Base-by-base conservation (phyloP, 2,329 filamentous ascomycete species). In the Epichloe sibirici region DNA sequence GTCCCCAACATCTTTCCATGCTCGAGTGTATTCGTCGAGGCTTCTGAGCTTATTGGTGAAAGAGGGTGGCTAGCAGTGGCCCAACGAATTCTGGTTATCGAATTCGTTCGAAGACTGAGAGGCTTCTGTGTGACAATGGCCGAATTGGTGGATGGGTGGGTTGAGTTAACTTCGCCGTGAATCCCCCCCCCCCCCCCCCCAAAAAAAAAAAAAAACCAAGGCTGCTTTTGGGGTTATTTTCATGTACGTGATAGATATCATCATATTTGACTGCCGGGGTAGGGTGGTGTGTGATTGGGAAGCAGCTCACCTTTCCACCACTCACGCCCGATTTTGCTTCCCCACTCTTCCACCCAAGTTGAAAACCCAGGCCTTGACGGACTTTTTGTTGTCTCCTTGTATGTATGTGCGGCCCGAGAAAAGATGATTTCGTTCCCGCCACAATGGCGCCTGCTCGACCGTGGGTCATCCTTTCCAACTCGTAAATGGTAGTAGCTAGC, bases 221-320 rank as follows among this genome's bases (percentile, higher is more conserved):
- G 42, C 42, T 45, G 40, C 17, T 17, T 23, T 45, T 43, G 1
- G 21, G n/a, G 6, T 44, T 45, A 8, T 28, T 28, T 4, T n/a
- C 15, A 49, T 49, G 49, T 31, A 44, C 6, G 45, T 47, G 51
- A 52, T 49, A 15, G 34, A 21, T 21, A 21, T 21, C 17, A 43
- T 49, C 48, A 50, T 40, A 15, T 50, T 46, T 23, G 51, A 50
- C 47, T 49, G 51, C 51, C 47, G 47, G 47, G 51, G 48, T 15
- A 38, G 21, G 45, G 39, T 49, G 39, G 46, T 28, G 51, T 53
- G 51, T 17, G 13, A 4, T n/a, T 45, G 12, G 4, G 21, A 23
- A 42, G 12, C 6, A 43, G 5, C 34, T 31, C 28, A 31, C 28
- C 28, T 31, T 31, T 23, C 9, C 15, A 25, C 46, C 34, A 21